Evolutionary conservation across 257 asterid genomes (phyloP), one percentile per base, ranked within the genome.

Genomic region (Ilex asprella): DNA sequence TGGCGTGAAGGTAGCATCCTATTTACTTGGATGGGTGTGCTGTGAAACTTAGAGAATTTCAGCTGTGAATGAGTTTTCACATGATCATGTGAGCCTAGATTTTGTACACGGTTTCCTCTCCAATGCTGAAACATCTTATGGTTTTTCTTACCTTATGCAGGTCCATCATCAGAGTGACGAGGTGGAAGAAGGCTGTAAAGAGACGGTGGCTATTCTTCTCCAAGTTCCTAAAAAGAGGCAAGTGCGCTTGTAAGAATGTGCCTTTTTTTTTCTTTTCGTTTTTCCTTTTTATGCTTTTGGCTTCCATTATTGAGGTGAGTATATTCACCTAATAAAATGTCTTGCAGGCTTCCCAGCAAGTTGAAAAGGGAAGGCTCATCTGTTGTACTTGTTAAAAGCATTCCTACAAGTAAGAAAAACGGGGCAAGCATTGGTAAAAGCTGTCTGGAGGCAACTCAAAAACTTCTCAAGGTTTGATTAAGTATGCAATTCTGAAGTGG

Each of bases 371-470:
- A 80, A 67, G 70, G 69, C 80, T 69, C 88, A 6, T 79, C 94
- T 27, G 89, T 82, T 46, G 30, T 86, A 59, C 92, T 79, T 60
- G 81, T 79, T 35, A 84, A 84, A 71, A 79, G 78, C 78, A 73
- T 86, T 55, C 84, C 86, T 15, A 58, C 67, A 39, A 62, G 82
- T 57, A 82, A 70, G 80, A 82, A 79, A 74, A 74, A 30, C 39
- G 75, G 79, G 62, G 46, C 85, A 49, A 55, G 71, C 78, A 51
- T 66, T 46, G 63, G 83, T 56, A 81, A 77, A 73, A 70, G 70
- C 67, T 56, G 64, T 68, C 63, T 67, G 56, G 78, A 75, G 77
- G 74, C 69, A 64, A 70, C 67, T 70, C 69, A 64, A 53, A 74
- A 69, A 46, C 52, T 4, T 2, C 13, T 4, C 15, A 59, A 59